Base-by-base conservation (phyloP, 208 protist genomes). In the Acanthamoeba healyi region DNA sequence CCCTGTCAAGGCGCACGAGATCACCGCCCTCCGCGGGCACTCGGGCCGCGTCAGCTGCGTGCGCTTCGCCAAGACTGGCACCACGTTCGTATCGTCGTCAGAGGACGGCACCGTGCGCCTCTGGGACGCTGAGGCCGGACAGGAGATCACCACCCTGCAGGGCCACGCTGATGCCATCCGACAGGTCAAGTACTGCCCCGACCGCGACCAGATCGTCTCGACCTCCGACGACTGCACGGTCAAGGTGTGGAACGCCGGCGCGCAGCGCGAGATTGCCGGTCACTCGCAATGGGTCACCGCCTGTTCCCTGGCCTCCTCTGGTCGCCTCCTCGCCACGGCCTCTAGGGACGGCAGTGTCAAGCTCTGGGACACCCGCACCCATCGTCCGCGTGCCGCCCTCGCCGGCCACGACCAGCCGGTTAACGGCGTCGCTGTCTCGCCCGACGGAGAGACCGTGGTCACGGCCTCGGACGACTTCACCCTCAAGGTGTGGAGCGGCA, bases 161-260 rank as follows among this genome's bases (percentile, higher is more conserved):
- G 95, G 95, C 51, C 95, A 96, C 40, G 92, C 93, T 54, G 95
- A 95, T 79, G 65, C 67, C 63, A 82, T 94, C 65, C 29, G 67
- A 22, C 44, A 77, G 38, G 89, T 91, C 19, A 36, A 34, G 32
- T 84, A 94, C 40, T 74, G 40, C 38, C 89, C 89, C n/a, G 34
- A 56, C 29, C 15, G n/a, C 29, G 49, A 94, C 38, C 89, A 84
- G 26, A 77, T 94, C 89, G 89, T 81, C 24, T 84, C 89, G 17
- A 36, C 65, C 17, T 94, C 89, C 29, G 70, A 94, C 44, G 89
- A 94, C 36, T 49, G 65, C 22, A 94, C 89, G 26, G 89, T 94
- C 84, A 91, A 70, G 56, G 84, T 91, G 22, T 91, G 84, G 84
- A 91, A 91, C 34, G 84, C 84, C 5, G 58, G 9, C 26, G 84